phyloP scores from a whole-genome alignment of 148 eudicot genomes.

The Spergularia bocconei region DNA sequence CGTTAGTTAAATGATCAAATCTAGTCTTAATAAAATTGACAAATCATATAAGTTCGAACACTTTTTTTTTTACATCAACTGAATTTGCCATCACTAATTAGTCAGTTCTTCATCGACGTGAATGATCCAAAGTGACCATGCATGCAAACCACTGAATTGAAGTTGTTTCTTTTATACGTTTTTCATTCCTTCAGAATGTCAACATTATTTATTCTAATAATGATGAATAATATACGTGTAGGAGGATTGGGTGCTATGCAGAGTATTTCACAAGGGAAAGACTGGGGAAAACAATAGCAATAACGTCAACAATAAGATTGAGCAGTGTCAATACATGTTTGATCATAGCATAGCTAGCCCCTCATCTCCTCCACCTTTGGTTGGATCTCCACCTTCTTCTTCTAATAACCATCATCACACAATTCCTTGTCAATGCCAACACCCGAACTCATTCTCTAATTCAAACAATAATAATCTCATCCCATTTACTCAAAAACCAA shows the following conservation, averaged over 20 bases:
- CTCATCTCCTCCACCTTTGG: conserved; percentile 30
- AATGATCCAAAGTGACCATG: too few species aligned
- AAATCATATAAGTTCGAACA: too few species aligned
- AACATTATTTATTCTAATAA: too few species aligned
- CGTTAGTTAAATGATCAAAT: too few species aligned
- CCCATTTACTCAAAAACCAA: conserved; percentile 23
- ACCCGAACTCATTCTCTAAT: conserved; percentile 30
- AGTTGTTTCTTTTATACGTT: too few species aligned
- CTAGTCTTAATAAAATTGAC: too few species aligned
- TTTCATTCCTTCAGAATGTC: too few species aligned
- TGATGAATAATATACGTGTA: conserved; percentile 32
- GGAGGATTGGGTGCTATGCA: conserved; percentile 98
- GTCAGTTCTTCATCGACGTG: too few species aligned
- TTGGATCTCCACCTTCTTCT: conserved; percentile 28
- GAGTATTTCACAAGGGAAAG: conserved; percentile 86
- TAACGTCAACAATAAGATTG: conserved; percentile 19
- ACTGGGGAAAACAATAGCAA: conserved; percentile 34
- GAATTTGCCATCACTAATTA: too few species aligned
- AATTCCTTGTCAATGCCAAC: conserved; percentile 19
- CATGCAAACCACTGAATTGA: too few species aligned
- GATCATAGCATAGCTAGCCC: conserved; percentile 28
- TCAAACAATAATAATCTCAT: conserved; percentile 13
- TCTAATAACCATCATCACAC: conserved; percentile 4
- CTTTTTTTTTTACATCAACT: too few species aligned
- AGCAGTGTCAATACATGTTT: conserved; percentile 32